Evolutionary conservation across 23 red algal species (phyloP), one percentile per base, ranked within the genome.

Genomic region (Gracilaria domingensis): DNA sequence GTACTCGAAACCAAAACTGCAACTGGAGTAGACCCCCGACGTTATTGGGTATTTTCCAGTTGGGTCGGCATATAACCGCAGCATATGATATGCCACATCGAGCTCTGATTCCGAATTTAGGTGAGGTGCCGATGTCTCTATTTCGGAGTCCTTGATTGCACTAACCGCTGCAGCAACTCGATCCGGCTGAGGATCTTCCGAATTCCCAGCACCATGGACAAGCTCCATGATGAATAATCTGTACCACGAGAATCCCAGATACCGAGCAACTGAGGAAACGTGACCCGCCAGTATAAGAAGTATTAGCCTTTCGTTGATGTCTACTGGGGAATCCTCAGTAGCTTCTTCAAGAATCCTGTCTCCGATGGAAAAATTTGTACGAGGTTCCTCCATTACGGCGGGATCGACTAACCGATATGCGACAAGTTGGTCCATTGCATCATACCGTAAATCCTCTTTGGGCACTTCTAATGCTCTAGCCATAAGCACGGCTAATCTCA

Each of bases 141-240:
- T 90, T 45, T 50, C 42, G 33, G 54, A 79, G 0, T 50, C 26
- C 28, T 42, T 64, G n/a, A 90, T 69, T 13, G 79, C 89, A 7
- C 48, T 25, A 40, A 92, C 89, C 6, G 89, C 89, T 26, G 64
- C 64, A 62, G 89, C 73, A 53, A 92, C 69, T 20, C 89, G 59
- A 38, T 92, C 61, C 17, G 79, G 33, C 33, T 84, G 77, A 62
- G 66, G 38, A 12, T 36, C 69, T 8, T 77, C 39, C 20, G 40
- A 23, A 29, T 59, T 71, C 30, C 89, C 89, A 1, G 89, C 59
- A 8, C 89, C 89, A 28, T 92, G 89, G 49, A 92, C 34, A 57
- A 92, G 61, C 37, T 92, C 89, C 77, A 92, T 75, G 21, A 84
- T 84, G 64, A 92, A 92, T 21, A 92, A 55, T 16, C 89, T 67